These are phyloP conservation scores for Paecilomyces sp. DNA, from an alignment of 2,329 filamentous ascomycete genomes.

Conservation along the genomic window DNA sequence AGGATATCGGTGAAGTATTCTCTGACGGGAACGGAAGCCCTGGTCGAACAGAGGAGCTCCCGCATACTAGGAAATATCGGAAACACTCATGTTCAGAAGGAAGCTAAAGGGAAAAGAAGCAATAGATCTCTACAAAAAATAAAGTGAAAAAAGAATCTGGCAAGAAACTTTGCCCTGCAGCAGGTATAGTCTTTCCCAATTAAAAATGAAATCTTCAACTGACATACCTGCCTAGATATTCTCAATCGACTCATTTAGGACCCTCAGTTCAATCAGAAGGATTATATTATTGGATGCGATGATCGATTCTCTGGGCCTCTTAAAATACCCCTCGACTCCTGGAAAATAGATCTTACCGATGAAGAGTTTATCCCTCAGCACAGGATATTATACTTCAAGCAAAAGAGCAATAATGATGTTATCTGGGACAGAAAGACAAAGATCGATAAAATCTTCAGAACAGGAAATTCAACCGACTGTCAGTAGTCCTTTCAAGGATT, in stretches of 20 bases:
- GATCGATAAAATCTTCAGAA: slow-evolving; percentile 42
- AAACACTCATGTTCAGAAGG: background rate
- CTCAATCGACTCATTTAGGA: slow-evolving; percentile 47
- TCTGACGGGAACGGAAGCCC: background rate
- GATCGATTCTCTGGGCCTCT: slow-evolving; percentile 46
- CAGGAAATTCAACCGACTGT: slow-evolving; percentile 12
- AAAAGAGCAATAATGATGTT: slow-evolving; percentile 28
- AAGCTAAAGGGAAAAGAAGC: background rate
- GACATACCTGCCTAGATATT: slow-evolving; percentile 27
- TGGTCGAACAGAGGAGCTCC: background rate
- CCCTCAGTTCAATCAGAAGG: slow-evolving; percentile 31
- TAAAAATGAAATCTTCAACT: background rate
- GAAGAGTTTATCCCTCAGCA: slow-evolving; percentile 53
- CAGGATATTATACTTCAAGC: slow-evolving; percentile 45
- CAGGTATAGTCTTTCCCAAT: slow-evolving; percentile 1
- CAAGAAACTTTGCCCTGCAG: slow-evolving; percentile 10
- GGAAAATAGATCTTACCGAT: slow-evolving; percentile 48
- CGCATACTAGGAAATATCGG: background rate
- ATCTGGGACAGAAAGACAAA: slow-evolving; percentile 46
- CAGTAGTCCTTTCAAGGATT: background rate
- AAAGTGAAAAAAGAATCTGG: background rate
- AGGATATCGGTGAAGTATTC: background rate
- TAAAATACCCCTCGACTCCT: slow-evolving; percentile 43
- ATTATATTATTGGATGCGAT: slow-evolving; percentile 48
- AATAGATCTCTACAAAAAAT: background rate